phyloP scores from a whole-genome alignment of 2,329 filamentous ascomycete species.

The Emydomyces testavorans region DNA sequence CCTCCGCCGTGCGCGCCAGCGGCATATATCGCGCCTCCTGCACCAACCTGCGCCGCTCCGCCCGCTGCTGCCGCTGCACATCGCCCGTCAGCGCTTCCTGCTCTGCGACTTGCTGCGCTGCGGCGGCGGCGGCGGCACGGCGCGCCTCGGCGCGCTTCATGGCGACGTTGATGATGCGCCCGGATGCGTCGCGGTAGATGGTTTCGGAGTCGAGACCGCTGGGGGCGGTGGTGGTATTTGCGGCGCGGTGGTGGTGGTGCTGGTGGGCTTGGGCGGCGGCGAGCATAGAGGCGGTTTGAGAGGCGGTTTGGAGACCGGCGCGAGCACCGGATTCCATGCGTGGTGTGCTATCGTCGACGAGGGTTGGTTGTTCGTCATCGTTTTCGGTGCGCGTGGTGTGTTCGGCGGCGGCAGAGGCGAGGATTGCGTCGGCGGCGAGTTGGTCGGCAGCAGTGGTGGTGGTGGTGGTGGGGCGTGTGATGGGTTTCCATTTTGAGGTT shows the following conservation, averaged over 20 bases:
- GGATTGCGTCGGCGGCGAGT: conserved; percentile 65
- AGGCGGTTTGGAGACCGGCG: conserved; percentile 76
- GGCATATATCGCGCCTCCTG: conserved; percentile 73
- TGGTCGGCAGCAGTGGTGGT: conserved; percentile 43
- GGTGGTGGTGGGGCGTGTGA: conserved; percentile 35
- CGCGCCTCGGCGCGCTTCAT: conserved; percentile 82
- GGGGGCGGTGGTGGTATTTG: neutral
- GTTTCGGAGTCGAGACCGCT: conserved; percentile 13
- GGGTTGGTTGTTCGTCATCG: conserved; percentile 38
- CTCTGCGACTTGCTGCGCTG: conserved; percentile 51
- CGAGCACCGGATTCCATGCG: conserved; percentile 80
- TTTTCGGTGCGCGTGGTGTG: conserved; percentile 39
- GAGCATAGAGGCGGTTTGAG: conserved; percentile 60
- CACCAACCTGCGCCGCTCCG: conserved; percentile 54
- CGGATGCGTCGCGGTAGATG: conserved; percentile 78
- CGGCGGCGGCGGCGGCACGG: conserved; percentile 63
- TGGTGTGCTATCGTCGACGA: conserved; percentile 32
- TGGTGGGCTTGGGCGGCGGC: no score
- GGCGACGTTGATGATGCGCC: conserved; percentile 82
- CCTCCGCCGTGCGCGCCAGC: conserved; percentile 69
- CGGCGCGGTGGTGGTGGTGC: conserved; percentile 5
- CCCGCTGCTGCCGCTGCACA: conserved; percentile 61
- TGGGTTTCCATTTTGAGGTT: conserved; percentile 69
- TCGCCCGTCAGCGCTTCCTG: conserved; percentile 68
- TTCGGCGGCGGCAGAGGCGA: conserved; percentile 60